Percentiles rank a stretch among this genome's conserved stretches.
phyloP scores from a whole-genome alignment of 345 rosid species.

The Citrus trifoliata region DNA sequence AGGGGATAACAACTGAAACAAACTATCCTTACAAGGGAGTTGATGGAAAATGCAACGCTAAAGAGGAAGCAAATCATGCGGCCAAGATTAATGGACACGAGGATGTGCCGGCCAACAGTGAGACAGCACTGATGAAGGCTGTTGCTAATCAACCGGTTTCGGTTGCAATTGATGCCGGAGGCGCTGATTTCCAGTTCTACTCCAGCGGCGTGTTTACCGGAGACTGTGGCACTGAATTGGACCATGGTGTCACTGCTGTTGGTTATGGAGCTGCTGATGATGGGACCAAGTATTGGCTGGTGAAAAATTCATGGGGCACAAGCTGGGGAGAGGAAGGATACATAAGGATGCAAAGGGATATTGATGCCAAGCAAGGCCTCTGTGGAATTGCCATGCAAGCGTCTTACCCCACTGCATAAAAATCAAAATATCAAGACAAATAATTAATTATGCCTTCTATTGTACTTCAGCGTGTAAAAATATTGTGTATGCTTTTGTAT shows the following conservation, averaged over 20 bases:
- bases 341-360: conserved; percentile 8
- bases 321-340: background rate
- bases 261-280: background rate
- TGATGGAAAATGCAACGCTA: conserved; percentile 5
- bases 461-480: background rate
- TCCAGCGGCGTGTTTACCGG: background rate
- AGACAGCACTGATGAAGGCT: no score
- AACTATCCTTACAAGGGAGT: conserved; percentile 29
- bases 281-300: conserved; percentile 2
- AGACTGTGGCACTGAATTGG: background rate
- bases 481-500: background rate
- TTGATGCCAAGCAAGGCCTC: background rate
- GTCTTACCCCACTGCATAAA: conserved; percentile 1
- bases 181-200: background rate
- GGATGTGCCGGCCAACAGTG: no score
- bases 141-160: background rate
- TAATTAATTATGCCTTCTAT: background rate
- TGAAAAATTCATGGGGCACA: conserved; percentile 6
- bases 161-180: background rate
- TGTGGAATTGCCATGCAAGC: conserved; percentile 4
- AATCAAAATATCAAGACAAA: background rate
- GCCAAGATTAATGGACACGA: no score
- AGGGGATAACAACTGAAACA: conserved; percentile 22
- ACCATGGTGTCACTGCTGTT: background rate
- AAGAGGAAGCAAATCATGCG: no score